phyloP scores from a whole-genome alignment of 345 rosid genomes.

The Gossypium stocksii region DNA sequence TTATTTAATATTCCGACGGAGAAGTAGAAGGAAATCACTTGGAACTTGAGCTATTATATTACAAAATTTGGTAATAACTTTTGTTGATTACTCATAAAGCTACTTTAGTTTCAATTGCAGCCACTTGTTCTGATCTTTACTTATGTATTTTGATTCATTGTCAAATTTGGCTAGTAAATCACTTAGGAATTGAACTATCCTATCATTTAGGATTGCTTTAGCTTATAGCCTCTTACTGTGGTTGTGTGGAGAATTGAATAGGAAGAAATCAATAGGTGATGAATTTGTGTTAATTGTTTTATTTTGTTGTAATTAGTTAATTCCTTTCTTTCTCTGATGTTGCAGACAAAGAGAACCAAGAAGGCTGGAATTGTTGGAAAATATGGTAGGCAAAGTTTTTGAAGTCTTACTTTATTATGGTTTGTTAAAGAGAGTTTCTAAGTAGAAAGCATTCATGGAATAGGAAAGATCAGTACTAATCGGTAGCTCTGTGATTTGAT shows the following conservation, averaged over 20 bases:
- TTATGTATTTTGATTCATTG: background rate
- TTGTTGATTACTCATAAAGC: background rate
- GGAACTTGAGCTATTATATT: background rate
- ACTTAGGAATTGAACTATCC: background rate
- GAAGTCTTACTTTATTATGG: background rate
- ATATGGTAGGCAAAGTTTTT: conserved; percentile 35
- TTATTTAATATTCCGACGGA: background rate
- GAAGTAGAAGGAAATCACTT: background rate
- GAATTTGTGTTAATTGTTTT: background rate
- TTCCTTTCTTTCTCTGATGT: background rate
- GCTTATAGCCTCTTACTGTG: background rate
- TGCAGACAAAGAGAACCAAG: conserved; percentile 65
- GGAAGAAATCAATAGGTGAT: background rate
- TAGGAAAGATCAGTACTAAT: background rate
- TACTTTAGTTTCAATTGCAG: background rate
- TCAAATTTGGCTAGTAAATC: background rate
- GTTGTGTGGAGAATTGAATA: background rate
- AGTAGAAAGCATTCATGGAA: background rate
- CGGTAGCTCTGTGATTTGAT: background rate
- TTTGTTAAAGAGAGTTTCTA: background rate
- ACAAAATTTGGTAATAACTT: background rate
- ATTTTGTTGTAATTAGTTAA: background rate
- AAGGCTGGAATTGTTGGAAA: conserved; percentile 68
- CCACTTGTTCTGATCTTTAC: background rate
- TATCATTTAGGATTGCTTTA: background rate